phyloP scores from a whole-genome alignment of 139 green algal species.

The Volvox reticuliferus region DNA sequence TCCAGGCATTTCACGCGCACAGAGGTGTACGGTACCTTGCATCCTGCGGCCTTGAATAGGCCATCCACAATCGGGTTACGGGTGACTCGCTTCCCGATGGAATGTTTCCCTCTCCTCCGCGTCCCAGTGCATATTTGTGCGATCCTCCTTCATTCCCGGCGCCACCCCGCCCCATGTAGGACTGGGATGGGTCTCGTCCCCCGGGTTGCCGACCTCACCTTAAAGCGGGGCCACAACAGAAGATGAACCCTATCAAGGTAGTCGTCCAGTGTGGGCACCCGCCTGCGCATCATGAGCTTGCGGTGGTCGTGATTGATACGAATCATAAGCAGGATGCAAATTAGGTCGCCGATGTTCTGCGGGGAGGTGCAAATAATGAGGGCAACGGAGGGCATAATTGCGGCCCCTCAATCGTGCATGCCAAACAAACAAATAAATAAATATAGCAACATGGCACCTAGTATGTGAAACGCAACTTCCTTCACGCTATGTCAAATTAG shows the following conservation, averaged over 20 bases:
- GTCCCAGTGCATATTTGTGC: too few relatives aligned
- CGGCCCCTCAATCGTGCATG: too few relatives aligned
- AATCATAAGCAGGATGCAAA: slow-evolving; percentile 96
- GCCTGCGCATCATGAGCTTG: slow-evolving; percentile 79
- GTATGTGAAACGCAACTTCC: too few relatives aligned
- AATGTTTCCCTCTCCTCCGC: too few relatives aligned
- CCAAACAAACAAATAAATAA: too few relatives aligned
- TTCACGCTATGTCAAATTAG: too few relatives aligned
- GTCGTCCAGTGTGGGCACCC: slow-evolving; percentile 90
- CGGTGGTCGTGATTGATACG: slow-evolving; percentile 91
- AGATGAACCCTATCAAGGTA: slow-evolving; percentile 96
- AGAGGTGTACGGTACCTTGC: too few relatives aligned
- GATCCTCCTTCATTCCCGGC: neutral
- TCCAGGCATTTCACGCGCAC: too few relatives aligned
- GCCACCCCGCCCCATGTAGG: neutral
- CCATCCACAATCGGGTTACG: too few relatives aligned
- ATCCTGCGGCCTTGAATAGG: too few relatives aligned
- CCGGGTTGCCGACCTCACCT: slow-evolving; percentile 63
- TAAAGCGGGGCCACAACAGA: slow-evolving; percentile 94
- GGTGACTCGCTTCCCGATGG: too few relatives aligned
- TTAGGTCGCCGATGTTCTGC: slow-evolving; percentile 80
- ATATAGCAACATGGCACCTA: too few relatives aligned
- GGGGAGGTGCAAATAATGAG: neutral
- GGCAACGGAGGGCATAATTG: neutral
- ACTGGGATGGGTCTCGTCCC: neutral